These are phyloP conservation scores for Hymenoscyphus fraxineus DNA, from an alignment of 2,329 filamentous ascomycete species.

Conservation along the genomic window DNA sequence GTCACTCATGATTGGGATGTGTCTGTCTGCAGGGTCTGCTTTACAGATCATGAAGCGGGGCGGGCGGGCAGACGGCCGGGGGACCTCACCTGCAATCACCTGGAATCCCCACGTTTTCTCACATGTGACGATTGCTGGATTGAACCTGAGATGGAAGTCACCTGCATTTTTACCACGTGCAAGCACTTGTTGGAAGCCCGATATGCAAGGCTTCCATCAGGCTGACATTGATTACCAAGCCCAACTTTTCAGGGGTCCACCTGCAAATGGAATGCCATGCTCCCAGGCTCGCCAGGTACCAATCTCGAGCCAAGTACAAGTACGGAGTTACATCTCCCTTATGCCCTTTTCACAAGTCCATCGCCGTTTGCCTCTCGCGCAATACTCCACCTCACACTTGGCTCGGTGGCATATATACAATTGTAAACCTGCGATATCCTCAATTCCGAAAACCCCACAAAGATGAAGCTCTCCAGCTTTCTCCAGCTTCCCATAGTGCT, in stretches of 20 bases:
- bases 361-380: neutral
- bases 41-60: constrained; percentile 3
- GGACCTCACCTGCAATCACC: no score
- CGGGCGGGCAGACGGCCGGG: neutral
- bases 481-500: constrained; percentile 42
- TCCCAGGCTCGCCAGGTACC: no score
- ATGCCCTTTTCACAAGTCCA: neutral
- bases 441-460: constrained; percentile 2
- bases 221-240: neutral
- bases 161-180: no score
- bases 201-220: neutral
- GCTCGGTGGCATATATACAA: neutral
- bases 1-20: neutral
- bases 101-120: constrained; percentile 4
- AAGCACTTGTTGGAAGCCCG: neutral
- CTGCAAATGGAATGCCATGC: neutral
- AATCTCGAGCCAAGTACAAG: no score
- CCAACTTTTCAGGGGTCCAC: neutral
- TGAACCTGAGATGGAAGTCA: neutral
- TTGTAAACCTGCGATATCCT: neutral
- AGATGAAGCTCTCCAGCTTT: constrained; percentile 50
- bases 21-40: neutral
- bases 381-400: neutral
- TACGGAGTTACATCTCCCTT: neutral
- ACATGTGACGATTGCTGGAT: constrained; percentile 4